Percentiles rank a stretch among this genome's conserved stretches.
phyloP scores from a whole-genome alignment of 2,329 filamentous ascomycete genomes.

The Phaeophleospora eucalypticola region DNA sequence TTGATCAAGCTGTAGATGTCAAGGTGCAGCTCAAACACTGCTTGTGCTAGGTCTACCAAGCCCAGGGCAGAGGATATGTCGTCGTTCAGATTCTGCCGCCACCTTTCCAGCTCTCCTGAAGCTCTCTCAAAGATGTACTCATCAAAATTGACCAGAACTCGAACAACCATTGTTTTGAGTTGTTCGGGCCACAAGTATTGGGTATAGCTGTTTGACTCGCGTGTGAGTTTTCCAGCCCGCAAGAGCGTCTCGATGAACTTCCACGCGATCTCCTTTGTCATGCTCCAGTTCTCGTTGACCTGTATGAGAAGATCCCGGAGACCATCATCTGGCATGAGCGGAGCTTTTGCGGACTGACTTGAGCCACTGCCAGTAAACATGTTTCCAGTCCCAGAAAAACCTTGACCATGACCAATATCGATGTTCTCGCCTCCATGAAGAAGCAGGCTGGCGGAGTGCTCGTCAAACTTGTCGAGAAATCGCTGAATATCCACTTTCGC shows the following conservation, averaged over 20 bases:
- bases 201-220: constrained; percentile 43
- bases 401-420: constrained; percentile 19
- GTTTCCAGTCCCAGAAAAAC: constrained; percentile 8
- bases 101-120: constrained; percentile 8
- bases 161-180: constrained; percentile 53
- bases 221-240: constrained; percentile 34
- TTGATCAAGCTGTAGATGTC: constrained; percentile 63
- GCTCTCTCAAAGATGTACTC: constrained; percentile 45
- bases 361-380: constrained; percentile 14
- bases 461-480: constrained; percentile 29
- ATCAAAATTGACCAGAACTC: constrained; percentile 52
- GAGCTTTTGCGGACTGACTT: constrained; percentile 12
- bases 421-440: constrained; percentile 26
- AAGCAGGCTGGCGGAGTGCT: constrained; percentile 25
- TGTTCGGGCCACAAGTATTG: constrained; percentile 52
- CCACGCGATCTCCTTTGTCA: constrained; percentile 51
- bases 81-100: background rate
- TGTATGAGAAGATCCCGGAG: constrained; percentile 39
- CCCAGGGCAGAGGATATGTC: constrained; percentile 28
- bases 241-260: constrained; percentile 52
- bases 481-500: constrained; percentile 23
- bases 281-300: constrained; percentile 47
- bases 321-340: constrained; percentile 29
- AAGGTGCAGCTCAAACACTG: constrained; percentile 63
- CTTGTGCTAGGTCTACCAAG: constrained; percentile 53